Evolutionary conservation across 2,329 filamentous ascomycete species (phyloP).

Genomic region (Colletotrichum viniferum): DNA sequence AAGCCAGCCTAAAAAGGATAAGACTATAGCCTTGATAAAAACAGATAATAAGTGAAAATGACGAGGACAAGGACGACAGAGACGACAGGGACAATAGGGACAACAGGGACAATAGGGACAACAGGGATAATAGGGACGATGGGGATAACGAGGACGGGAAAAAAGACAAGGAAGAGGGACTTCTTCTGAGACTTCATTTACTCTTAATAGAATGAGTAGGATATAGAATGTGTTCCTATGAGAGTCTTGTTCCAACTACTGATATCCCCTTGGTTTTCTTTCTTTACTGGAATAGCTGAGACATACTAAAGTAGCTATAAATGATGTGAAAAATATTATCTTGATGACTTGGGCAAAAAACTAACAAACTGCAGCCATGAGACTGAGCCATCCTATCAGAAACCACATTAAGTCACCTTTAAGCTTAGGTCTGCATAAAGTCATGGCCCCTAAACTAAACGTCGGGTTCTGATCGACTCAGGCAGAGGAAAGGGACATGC

Average conservation of each 20-base stretch:
- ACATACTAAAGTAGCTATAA: background rate
- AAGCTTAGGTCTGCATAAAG: background rate
- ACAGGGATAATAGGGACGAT: background rate
- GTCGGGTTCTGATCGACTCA: background rate
- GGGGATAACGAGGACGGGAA: fast-evolving
- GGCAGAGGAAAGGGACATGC: background rate
- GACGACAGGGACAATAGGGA: background rate
- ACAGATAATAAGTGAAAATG: no score
- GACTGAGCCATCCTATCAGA: fast-evolving
- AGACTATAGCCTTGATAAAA: no score
- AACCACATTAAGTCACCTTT: background rate
- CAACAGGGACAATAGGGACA: background rate
- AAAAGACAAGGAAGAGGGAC: background rate
- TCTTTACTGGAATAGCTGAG: background rate
- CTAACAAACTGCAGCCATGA: background rate
- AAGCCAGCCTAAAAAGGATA: no score
- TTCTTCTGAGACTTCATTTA: background rate
- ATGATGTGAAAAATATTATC: fast-evolving
- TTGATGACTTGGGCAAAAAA: background rate
- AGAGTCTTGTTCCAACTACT: background rate
- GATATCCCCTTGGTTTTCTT: background rate
- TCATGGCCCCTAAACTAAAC: background rate
- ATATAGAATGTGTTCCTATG: background rate
- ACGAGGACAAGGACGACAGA: background rate
- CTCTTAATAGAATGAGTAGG: background rate